A percentile compares a stretch with the other conserved stretches of the same genome.
phyloP scores from a whole-genome alignment of 306 rosid species.

The Begonia loranthoides region DNA sequence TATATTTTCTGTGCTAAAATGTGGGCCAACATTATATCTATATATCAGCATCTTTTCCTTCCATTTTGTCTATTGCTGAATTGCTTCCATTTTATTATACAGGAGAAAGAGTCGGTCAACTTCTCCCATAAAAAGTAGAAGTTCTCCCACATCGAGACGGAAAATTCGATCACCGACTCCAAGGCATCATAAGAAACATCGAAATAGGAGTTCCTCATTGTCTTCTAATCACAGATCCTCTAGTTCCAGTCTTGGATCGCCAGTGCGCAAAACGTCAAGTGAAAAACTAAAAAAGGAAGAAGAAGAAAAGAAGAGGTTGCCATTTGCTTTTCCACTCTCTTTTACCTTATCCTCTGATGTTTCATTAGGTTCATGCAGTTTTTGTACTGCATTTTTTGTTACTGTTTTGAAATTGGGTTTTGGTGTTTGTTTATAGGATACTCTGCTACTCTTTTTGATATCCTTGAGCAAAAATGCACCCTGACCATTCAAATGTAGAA shows the following conservation, averaged over 20 bases:
- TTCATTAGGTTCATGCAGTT: background rate
- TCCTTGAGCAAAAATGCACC: background rate
- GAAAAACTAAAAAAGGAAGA: constrained; percentile 73
- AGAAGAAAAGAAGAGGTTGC: constrained; percentile 92
- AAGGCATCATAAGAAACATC: constrained; percentile 45
- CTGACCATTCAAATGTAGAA: background rate
- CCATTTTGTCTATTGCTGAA: constrained; percentile 28
- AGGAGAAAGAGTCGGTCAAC: constrained; percentile 54
- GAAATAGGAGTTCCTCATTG: constrained; percentile 71
- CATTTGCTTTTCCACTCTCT: constrained; percentile 10
- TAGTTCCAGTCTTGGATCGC: constrained; percentile 61
- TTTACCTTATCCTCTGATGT: constrained; percentile 3
- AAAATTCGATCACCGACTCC: constrained; percentile 57
- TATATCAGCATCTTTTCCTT: constrained; percentile 3
- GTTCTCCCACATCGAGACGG: constrained; percentile 40
- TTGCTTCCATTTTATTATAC: constrained; percentile 24
- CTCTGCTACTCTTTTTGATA: background rate
- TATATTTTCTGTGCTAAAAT: constrained; percentile 38
- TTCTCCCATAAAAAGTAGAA: constrained; percentile 26
- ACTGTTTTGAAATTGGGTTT: background rate
- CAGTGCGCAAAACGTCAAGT: constrained; percentile 55
- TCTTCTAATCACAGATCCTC: constrained; percentile 65
- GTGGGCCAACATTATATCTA: constrained; percentile 35
- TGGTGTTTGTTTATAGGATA: too few relatives aligned
- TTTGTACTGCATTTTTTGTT: background rate